phyloP scores from a whole-genome alignment of 2,329 filamentous ascomycete species.

The Leptographium flavum region DNA sequence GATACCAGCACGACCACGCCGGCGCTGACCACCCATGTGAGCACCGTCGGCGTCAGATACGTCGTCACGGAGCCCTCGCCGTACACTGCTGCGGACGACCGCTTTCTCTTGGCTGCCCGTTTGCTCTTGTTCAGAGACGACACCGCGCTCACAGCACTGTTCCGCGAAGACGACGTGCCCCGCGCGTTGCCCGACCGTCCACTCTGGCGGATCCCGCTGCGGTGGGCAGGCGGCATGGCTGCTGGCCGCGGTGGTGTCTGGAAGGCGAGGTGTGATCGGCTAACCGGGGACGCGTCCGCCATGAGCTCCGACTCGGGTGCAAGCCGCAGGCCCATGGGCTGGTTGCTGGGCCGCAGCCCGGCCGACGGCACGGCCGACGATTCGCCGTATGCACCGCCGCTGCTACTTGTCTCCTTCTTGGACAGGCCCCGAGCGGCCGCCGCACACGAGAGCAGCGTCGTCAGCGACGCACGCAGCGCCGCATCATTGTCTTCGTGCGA shows the following conservation, averaged over 20 bases:
- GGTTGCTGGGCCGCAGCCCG: constrained; percentile 30
- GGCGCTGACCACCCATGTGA: constrained; percentile 52
- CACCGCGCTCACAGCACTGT: constrained; percentile 4
- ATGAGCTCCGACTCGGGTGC: constrained; percentile 47
- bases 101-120: constrained; percentile 28
- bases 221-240: neutral
- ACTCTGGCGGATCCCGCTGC: neutral
- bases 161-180: constrained; percentile 12
- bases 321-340: constrained; percentile 44
- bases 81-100: constrained; percentile 20
- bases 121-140: constrained; percentile 1
- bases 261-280: constrained; percentile 7
- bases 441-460: constrained; percentile 86
- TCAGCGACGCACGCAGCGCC: constrained; percentile 82
- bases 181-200: neutral
- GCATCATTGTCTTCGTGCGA: constrained; percentile 85
- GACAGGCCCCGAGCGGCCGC: constrained; percentile 73
- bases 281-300: constrained; percentile 15
- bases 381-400: constrained; percentile 20
- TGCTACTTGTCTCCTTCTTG: constrained; percentile 47
- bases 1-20: constrained; percentile 54
- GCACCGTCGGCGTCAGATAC: constrained; percentile 41
- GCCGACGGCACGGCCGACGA: constrained; percentile 18
- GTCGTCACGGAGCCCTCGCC: constrained; percentile 16
- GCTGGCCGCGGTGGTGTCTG: constrained; percentile 8